These are phyloP conservation scores for Boletus sensibilis DNA, from an alignment of 768 basidiomycete genomes.

Conservation along the genomic window DNA sequence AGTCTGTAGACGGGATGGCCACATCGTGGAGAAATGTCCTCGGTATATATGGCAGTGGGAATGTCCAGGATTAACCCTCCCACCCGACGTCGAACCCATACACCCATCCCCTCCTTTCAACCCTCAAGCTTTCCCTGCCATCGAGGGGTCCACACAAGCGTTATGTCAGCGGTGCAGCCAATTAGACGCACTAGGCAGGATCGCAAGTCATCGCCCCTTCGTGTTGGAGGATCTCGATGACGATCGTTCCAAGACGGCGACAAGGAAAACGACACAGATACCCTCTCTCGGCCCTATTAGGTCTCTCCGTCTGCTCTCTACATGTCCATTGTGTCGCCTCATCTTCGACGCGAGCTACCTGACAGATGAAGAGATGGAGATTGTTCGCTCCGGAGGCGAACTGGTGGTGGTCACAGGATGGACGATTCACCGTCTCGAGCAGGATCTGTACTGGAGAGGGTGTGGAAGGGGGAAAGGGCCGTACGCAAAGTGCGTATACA, in stretches of 20 bases:
- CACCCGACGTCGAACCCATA: neutral
- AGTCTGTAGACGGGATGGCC: slow-evolving; percentile 7
- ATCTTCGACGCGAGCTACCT: slow-evolving; percentile 10
- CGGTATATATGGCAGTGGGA: neutral
- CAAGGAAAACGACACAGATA: slow-evolving; percentile 1
- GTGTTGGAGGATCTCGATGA: neutral
- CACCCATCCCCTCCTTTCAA: neutral
- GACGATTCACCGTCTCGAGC: neutral
- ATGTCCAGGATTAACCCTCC: neutral
- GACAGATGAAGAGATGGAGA: neutral
- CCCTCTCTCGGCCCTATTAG: neutral
- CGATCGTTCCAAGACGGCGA: neutral
- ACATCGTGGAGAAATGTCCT: slow-evolving; percentile 6
- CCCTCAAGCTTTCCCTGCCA: neutral
- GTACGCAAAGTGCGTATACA: slow-evolving; percentile 14
- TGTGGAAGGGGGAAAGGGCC: neutral
- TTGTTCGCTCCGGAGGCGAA: neutral
- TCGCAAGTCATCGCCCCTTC: slow-evolving; percentile 1
- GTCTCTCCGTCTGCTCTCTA: slow-evolving; percentile 7
- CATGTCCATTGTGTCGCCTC: slow-evolving; percentile 13
- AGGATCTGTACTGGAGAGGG: neutral
- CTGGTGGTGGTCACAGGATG: neutral
- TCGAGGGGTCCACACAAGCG: neutral
- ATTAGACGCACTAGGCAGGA: neutral
- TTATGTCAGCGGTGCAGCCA: slow-evolving; percentile 5